These are phyloP conservation scores for Calocybe gambosa DNA, from an alignment of 1,284 basidiomycete genomes.

Conservation along the genomic window DNA sequence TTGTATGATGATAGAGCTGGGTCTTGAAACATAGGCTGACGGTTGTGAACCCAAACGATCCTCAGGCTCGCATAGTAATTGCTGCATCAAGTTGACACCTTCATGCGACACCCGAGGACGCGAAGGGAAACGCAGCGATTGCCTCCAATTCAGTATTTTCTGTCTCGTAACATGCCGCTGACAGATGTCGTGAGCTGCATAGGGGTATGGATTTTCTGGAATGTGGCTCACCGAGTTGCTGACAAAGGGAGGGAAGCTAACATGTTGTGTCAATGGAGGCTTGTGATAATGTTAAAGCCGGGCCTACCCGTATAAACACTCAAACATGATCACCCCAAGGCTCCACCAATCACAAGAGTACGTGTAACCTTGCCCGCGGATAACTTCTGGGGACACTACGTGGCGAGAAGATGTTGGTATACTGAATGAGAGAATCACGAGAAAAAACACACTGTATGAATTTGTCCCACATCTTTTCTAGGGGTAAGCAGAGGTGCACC, in stretches of 20 bases:
- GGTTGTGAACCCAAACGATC: conserved; percentile 82
- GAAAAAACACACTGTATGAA: conserved; percentile 71
- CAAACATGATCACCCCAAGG: conserved; percentile 89
- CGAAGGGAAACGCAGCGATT: conserved; percentile 82
- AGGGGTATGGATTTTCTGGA: not conserved
- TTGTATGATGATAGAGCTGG: conserved; percentile 71
- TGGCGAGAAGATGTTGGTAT: conserved; percentile 12
- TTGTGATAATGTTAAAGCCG: conserved; percentile 20
- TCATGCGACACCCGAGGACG: conserved; percentile 80
- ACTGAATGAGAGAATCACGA: not conserved
- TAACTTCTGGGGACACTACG: conserved; percentile 90
- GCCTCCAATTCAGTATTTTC: conserved; percentile 91
- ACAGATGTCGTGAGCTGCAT: conserved; percentile 11
- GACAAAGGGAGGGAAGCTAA: conserved; percentile 88
- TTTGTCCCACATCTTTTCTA: conserved; percentile 73
- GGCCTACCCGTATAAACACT: conserved; percentile 81
- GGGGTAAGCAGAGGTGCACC: not conserved
- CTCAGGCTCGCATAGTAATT: conserved; percentile 89
- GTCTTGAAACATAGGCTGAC: conserved; percentile 61
- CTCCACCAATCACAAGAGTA: conserved; percentile 99
- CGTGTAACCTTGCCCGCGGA: conserved; percentile 88
- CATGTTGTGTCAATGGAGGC: conserved; percentile 7
- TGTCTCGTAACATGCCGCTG: conserved; percentile 86
- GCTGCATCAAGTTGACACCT: conserved; percentile 81
- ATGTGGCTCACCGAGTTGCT: conserved; percentile 67